These are phyloP conservation scores for Clitopilus passeckerianus DNA, from an alignment of 768 basidiomycete species.

Conservation along the genomic window DNA sequence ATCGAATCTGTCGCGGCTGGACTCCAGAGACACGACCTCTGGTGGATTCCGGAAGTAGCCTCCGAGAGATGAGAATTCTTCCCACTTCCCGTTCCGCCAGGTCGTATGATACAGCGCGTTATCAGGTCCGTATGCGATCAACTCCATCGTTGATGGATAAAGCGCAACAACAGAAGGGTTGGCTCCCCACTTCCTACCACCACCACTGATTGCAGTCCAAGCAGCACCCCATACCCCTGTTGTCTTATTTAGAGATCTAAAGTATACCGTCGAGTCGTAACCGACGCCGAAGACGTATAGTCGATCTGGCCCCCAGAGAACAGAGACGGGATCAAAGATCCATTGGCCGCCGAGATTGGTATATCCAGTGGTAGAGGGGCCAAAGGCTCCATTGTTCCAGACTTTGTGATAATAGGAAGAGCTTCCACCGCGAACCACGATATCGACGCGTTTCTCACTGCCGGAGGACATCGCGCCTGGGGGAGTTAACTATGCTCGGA, in stretches of 20 bases:
- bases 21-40: background rate
- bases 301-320: background rate
- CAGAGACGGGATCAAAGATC: background rate
- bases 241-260: background rate
- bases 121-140: background rate
- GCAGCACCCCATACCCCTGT: background rate
- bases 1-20: background rate
- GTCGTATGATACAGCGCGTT: slow-evolving; percentile 2
- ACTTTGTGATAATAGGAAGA: background rate
- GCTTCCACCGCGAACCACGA: background rate
- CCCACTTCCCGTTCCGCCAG: background rate
- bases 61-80: background rate
- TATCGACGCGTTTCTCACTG: background rate
- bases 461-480: background rate
- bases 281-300: background rate
- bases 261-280: background rate
- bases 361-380: background rate
- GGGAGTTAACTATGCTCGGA: too few relatives aligned
- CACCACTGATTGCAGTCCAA: background rate
- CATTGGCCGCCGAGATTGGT: background rate
- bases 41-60: background rate
- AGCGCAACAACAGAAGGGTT: background rate
- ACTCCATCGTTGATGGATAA: background rate
- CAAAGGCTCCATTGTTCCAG: background rate
- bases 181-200: background rate